Percentiles rank a stretch among this genome's conserved stretches.
phyloP scores from a whole-genome alignment of 2,329 filamentous ascomycete species.

The Tolypocladium pustulatum region DNA sequence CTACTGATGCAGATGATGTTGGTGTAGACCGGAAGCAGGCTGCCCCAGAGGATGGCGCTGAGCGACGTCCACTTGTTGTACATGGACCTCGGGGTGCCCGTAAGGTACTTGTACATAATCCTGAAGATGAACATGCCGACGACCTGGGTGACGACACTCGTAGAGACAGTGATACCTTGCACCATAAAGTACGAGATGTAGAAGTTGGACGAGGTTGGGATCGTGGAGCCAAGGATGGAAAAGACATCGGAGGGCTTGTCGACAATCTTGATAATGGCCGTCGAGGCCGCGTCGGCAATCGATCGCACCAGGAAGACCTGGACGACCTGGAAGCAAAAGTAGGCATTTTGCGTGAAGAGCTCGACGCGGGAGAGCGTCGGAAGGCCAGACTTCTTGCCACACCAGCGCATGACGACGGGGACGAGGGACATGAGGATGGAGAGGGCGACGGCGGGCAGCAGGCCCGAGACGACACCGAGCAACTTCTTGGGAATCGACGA shows the following conservation, averaged over 20 bases:
- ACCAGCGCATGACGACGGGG: conserved; percentile 52
- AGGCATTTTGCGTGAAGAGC: conserved; percentile 81
- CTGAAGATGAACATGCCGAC: conserved; percentile 56
- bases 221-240: conserved; percentile 53
- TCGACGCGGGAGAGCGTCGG: conserved; percentile 74
- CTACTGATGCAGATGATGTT: conserved; percentile 61
- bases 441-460: conserved; percentile 70
- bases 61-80: conserved; percentile 64
- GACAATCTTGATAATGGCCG: conserved; percentile 53
- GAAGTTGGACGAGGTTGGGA: conserved; percentile 84
- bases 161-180: conserved; percentile 70
- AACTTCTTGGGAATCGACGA: conserved; percentile 56
- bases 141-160: conserved; percentile 60
- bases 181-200: conserved; percentile 86
- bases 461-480: conserved; percentile 69
- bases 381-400: conserved; percentile 69
- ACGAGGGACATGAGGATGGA: conserved; percentile 76
- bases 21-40: conserved; percentile 63
- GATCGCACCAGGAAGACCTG: conserved; percentile 89
- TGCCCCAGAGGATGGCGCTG: conserved; percentile 65
- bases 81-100: conserved; percentile 69
- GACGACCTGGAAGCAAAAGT: conserved; percentile 85
- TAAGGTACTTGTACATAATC: conserved; percentile 56
- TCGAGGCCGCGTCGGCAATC: conserved; percentile 65
- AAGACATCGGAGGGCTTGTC: conserved; percentile 52